These are phyloP conservation scores for Globisporangium heterothallicum DNA, from an alignment of 352 stramenopile genomes.

Conservation along the genomic window DNA sequence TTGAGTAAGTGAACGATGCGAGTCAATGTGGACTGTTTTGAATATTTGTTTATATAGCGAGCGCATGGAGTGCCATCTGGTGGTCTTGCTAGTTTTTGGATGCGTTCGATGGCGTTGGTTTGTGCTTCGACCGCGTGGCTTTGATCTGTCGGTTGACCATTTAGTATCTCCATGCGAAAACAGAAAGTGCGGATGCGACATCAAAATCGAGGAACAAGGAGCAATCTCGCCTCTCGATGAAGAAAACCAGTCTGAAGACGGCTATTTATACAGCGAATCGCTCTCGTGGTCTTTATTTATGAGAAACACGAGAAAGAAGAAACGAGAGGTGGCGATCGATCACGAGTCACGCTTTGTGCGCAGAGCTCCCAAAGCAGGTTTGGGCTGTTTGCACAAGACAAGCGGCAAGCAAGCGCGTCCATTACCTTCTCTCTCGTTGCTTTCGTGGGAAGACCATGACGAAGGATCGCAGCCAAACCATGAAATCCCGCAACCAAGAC, in stretches of 20 bases:
- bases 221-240: not conserved
- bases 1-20: not conserved
- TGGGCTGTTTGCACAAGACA: not conserved
- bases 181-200: not conserved
- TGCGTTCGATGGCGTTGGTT: not conserved
- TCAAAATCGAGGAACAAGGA: not conserved
- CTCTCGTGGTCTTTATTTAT: not conserved
- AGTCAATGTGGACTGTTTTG: conserved; percentile 31
- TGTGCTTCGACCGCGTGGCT: not conserved
- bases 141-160: too few relatives aligned
- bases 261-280: not conserved
- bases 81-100: too few relatives aligned
- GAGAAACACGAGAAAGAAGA: too few relatives aligned
- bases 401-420: not conserved
- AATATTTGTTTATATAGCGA: conserved; percentile 45
- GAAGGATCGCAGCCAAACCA: not conserved
- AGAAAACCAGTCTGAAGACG: not conserved
- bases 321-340: too few relatives aligned
- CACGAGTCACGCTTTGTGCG: too few relatives aligned
- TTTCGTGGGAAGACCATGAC: too few relatives aligned
- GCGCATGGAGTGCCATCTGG: conserved; percentile 3
- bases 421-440: too few relatives aligned
- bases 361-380: not conserved
- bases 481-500: not conserved
- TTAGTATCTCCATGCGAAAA: not conserved